These are phyloP conservation scores for Zancudomyces culisetae DNA, from an alignment of 371 early-diverging fungal genomes.

Conservation along the genomic window DNA sequence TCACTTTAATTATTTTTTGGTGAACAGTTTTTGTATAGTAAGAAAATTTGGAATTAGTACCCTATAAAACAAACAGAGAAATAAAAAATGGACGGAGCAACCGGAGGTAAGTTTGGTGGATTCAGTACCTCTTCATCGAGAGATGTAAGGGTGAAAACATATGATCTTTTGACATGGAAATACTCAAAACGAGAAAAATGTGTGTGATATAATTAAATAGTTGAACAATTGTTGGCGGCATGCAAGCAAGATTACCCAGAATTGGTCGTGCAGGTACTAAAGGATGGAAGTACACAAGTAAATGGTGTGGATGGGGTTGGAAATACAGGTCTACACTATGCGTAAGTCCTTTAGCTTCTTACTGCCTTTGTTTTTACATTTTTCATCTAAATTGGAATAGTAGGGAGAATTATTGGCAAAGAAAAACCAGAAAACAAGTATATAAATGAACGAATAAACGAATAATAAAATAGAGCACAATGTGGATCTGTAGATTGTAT, in stretches of 20 bases:
- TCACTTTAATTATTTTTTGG: too few species aligned
- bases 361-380: background rate
- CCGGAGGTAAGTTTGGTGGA: too few species aligned
- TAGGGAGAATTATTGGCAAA: background rate
- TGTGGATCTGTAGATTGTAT: background rate
- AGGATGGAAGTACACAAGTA: background rate
- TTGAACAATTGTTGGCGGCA: background rate
- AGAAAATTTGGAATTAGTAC: too few species aligned
- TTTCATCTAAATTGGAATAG: background rate
- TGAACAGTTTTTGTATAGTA: too few species aligned
- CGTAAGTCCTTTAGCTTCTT: background rate
- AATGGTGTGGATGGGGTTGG: slow-evolving; percentile 1
- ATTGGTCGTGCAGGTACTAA: background rate
- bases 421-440: background rate
- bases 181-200: too few species aligned
- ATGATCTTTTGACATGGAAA: too few species aligned
- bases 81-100: too few species aligned
- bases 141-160: too few species aligned
- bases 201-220: too few species aligned
- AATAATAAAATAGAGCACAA: background rate
- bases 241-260: background rate
- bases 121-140: too few species aligned
- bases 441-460: background rate
- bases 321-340: background rate
- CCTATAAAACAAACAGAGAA: too few species aligned